Percentiles rank a stretch among this genome's conserved stretches.
Evolutionary conservation across 1,284 basidiomycete genomes (phyloP).

Genomic region (Pascua guehoae): DNA sequence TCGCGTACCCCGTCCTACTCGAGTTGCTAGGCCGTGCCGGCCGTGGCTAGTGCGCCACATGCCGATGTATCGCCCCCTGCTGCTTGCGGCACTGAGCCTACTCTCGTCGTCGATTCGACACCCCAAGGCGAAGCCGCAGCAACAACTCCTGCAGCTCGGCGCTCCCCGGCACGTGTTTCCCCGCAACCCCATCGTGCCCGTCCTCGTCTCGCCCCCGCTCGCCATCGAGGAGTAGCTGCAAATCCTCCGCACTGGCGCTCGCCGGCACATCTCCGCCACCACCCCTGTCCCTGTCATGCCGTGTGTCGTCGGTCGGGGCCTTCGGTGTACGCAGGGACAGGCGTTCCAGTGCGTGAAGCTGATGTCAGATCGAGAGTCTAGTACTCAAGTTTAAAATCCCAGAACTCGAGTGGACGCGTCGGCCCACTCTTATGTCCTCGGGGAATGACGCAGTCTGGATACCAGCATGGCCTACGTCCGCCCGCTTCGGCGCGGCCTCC

Average conservation of each 20-base stretch:
- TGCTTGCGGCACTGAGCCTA: background rate
- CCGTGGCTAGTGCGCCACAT: background rate
- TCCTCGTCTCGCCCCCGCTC: constrained; percentile 15
- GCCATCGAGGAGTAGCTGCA: constrained; percentile 26
- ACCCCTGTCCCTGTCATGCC: background rate
- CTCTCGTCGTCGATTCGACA: background rate
- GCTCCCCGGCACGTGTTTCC: constrained; percentile 2
- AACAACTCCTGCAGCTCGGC: constrained; percentile 27
- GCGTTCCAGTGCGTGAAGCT: constrained; percentile 41
- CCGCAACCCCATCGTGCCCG: constrained; percentile 1
- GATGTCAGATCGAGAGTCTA: background rate
- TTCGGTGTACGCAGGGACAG: constrained; percentile 29
- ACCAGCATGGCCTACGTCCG: no score
- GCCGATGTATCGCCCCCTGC: background rate
- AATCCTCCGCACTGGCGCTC: constrained; percentile 15
- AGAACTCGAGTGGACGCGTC: no score
- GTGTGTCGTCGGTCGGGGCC: background rate
- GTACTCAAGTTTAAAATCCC: background rate
- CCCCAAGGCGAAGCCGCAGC: constrained; percentile 20
- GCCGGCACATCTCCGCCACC: no score
- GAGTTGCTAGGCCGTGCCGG: background rate
- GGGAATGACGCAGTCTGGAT: no score
- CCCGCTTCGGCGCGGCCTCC: no score
- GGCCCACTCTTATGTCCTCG: no score
- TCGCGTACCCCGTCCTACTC: no score